Percentiles rank a stretch among this genome's conserved stretches.
Evolutionary conservation across 805 yeast species (phyloP).

Genomic region (Cyberlindnera misumaiensis): DNA sequence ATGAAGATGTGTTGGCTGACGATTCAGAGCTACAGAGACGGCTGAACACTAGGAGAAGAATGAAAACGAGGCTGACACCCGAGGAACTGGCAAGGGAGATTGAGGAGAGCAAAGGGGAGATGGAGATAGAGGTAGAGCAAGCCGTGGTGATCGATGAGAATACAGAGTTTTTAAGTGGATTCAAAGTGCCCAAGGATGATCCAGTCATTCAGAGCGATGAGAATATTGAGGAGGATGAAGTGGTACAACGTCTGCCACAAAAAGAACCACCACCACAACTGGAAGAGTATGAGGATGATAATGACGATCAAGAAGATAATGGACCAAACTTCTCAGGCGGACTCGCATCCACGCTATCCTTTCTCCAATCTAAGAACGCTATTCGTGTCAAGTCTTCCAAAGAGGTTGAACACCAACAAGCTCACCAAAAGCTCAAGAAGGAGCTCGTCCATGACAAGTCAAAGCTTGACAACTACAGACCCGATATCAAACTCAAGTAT

Average conservation of each 20-base stretch:
- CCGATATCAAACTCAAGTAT: constrained; percentile 42
- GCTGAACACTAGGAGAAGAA: constrained; percentile 22
- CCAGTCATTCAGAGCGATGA: background rate
- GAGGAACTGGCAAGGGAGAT: constrained; percentile 20
- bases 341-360: constrained; percentile 16
- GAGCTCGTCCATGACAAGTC: constrained; percentile 7
- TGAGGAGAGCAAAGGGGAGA: constrained; percentile 9
- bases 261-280: background rate
- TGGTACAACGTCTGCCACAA: background rate
- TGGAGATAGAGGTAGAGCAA: constrained; percentile 10
- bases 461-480: constrained; percentile 30
- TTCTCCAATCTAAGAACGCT: constrained; percentile 17
- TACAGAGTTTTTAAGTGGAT: constrained; percentile 25
- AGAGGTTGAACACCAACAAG: constrained; percentile 9
- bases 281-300: background rate
- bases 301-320: background rate
- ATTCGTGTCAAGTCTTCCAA: constrained; percentile 8
- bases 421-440: constrained; percentile 8
- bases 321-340: constrained; percentile 18
- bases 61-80: constrained; percentile 11
- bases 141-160: constrained; percentile 28
- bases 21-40: constrained; percentile 17
- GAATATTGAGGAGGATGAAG: background rate
- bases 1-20: constrained; percentile 19
- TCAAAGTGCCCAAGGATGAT: no score